Evolutionary conservation across 345 rosid genomes (phyloP).

Genomic region (Melastoma malabathricum): DNA sequence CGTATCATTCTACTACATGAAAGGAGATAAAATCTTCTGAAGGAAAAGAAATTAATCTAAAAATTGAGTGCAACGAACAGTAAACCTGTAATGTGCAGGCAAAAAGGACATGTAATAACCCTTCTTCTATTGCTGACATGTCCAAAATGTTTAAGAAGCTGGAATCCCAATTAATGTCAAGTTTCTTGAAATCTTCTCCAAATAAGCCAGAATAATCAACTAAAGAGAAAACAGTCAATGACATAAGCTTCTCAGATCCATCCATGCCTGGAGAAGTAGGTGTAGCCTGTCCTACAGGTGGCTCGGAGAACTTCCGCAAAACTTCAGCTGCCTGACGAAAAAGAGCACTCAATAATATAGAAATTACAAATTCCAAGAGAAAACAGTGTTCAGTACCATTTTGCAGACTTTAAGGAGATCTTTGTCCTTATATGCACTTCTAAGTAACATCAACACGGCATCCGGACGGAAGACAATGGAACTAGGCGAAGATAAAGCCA

Average conservation of each 20-base stretch:
- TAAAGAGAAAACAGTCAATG: constrained; percentile 19
- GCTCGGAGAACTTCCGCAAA: constrained; percentile 43
- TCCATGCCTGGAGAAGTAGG: constrained; percentile 20
- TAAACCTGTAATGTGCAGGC: constrained; percentile 88
- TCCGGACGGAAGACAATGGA: constrained; percentile 52
- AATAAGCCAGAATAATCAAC: constrained; percentile 57
- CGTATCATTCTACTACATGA: no score
- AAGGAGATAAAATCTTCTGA: constrained; percentile 1
- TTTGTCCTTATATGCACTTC: constrained; percentile 55
- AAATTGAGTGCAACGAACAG: background rate
- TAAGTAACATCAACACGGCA: constrained; percentile 42
- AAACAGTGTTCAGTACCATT: constrained; percentile 27
- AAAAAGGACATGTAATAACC: constrained; percentile 64
- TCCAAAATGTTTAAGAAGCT: constrained; percentile 50
- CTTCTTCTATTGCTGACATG: constrained; percentile 66
- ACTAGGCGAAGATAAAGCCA: constrained; percentile 30
- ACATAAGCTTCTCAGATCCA: constrained; percentile 28
- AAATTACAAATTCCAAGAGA: constrained; percentile 2
- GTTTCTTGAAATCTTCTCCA: constrained; percentile 53
- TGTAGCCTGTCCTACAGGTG: constrained; percentile 25
- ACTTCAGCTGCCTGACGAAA: constrained; percentile 45
- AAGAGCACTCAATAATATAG: background rate
- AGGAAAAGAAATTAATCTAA: constrained; percentile 8
- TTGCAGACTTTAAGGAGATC: constrained; percentile 49
- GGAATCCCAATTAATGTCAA: constrained; percentile 36